These are phyloP conservation scores for Termitomyces sp. DNA, from an alignment of 1,284 basidiomycete genomes.

Conservation along the genomic window DNA sequence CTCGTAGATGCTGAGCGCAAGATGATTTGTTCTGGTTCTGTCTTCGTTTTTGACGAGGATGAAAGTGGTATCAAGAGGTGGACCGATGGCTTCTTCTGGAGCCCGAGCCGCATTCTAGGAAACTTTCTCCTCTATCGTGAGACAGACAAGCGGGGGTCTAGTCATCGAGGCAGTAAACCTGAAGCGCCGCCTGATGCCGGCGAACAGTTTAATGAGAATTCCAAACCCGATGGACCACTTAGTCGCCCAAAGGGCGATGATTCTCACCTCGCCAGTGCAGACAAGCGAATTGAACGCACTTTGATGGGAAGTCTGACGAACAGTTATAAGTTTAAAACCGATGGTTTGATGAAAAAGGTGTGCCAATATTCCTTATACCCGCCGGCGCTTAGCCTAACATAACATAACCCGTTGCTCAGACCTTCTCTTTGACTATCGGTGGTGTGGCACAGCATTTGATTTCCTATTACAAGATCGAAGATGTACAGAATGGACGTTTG, in stretches of 20 bases:
- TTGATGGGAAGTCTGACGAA: conserved; percentile 88
- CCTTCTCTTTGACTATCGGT: conserved; percentile 83
- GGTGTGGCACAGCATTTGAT: conserved; percentile 92
- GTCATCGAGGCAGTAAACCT: conserved; percentile 47
- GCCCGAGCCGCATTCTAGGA: conserved; percentile 80
- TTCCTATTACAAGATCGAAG: conserved; percentile 92
- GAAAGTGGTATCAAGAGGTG: conserved; percentile 98
- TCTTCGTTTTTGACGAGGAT: conserved; percentile 97
- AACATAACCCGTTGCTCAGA: conserved; percentile 43
- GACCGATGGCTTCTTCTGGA: conserved; percentile 97
- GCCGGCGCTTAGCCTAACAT: conserved; percentile 17
- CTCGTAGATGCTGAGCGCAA: conserved; percentile 89
- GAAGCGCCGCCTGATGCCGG: conserved; percentile 27
- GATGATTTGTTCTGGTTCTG: conserved; percentile 90
- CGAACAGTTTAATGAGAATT: conserved; percentile 26
- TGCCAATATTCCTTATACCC: conserved; percentile 20
- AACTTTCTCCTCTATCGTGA: conserved; percentile 96
- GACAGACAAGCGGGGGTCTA: conserved; percentile 74
- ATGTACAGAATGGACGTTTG: conserved; percentile 84
- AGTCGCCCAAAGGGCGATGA: conserved; percentile 61
- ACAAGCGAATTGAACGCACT: conserved; percentile 72
- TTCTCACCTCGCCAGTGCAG: conserved; percentile 36
- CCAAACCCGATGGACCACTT: conserved; percentile 36
- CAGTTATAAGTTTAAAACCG: conserved; percentile 85
- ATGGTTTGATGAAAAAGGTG: conserved; percentile 95